A percentile compares a stretch with the other conserved stretches of the same genome.
These are phyloP conservation scores for Gynandropsis gynandra DNA, from an alignment of 345 rosid species.

Conservation along the genomic window DNA sequence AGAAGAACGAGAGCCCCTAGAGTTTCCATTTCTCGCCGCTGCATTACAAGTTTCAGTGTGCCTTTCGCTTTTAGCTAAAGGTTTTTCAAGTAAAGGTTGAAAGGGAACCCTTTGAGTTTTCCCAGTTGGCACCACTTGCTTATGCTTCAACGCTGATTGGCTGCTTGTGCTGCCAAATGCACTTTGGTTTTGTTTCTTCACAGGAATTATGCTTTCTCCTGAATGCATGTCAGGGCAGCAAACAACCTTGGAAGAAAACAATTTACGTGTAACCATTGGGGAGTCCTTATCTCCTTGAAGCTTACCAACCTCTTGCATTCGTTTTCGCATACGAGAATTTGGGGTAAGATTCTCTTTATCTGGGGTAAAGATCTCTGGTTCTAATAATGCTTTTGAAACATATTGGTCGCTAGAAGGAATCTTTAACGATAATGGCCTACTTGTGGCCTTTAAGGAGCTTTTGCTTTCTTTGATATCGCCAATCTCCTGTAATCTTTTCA, in stretches of 20 bases:
- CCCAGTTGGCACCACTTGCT: slow-evolving; percentile 22
- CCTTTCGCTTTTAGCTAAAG: slow-evolving; percentile 29
- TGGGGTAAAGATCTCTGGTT: slow-evolving; percentile 57
- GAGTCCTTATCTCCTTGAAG: slow-evolving; percentile 34
- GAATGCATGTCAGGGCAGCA: slow-evolving; percentile 23
- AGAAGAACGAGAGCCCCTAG: slow-evolving; percentile 30
- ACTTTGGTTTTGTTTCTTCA: slow-evolving; percentile 28
- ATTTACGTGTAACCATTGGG: slow-evolving; percentile 22
- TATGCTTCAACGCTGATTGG: slow-evolving; percentile 33
- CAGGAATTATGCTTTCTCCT: slow-evolving; percentile 31
- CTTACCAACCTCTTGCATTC: slow-evolving; percentile 37
- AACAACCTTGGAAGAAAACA: slow-evolving; percentile 30
- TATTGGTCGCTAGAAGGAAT: slow-evolving; percentile 8
- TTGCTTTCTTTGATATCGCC: slow-evolving; percentile 36
- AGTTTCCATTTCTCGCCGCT: slow-evolving; percentile 29
- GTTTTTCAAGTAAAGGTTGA: slow-evolving; percentile 35
- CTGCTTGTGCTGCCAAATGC: slow-evolving; percentile 18
- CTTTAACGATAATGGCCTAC: slow-evolving; percentile 13
- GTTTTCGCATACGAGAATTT: slow-evolving; percentile 38
- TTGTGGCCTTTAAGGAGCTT: slow-evolving; percentile 21
- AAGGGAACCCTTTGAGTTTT: slow-evolving; percentile 49
- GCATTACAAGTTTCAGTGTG: slow-evolving; percentile 21
- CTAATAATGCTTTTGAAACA: slow-evolving; percentile 18
- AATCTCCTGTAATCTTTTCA: slow-evolving; percentile 40
- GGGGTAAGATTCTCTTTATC: slow-evolving; percentile 78